These are phyloP conservation scores for Lablab purpureus DNA, from an alignment of 306 rosid genomes.

Conservation along the genomic window DNA sequence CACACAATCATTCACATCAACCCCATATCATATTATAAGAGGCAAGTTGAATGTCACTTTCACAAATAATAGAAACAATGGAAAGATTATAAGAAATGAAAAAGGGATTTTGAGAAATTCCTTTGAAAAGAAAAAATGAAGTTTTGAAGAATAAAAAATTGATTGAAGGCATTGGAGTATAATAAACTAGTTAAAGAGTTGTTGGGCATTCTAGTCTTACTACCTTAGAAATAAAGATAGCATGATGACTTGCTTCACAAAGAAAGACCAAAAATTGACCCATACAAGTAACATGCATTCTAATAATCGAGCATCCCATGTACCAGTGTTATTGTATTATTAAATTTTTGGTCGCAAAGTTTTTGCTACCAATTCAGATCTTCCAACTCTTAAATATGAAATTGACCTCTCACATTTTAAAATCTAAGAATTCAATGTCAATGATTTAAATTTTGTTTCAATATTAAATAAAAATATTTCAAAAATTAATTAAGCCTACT, in stretches of 20 bases:
- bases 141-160: not conserved
- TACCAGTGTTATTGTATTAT: not conserved
- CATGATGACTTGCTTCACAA: conserved; percentile 14
- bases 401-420: not conserved
- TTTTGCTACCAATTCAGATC: not conserved
- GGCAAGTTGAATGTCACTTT: conserved; percentile 7
- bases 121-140: not conserved
- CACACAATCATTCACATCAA: not conserved
- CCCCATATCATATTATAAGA: not conserved
- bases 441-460: not conserved
- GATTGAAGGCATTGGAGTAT: not conserved
- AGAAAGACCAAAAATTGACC: conserved; percentile 11
- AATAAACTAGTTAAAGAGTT: conserved; percentile 2
- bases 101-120: not conserved
- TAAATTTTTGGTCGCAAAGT: not conserved
- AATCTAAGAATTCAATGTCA: not conserved
- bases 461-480: not conserved
- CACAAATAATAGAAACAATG: not conserved
- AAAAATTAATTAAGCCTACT: not conserved
- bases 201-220: conserved; percentile 3
- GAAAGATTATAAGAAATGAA: not conserved
- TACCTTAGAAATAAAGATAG: not conserved
- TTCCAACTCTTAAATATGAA: not conserved
- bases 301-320: conserved; percentile 20
- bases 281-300: conserved; percentile 5